Evolutionary conservation across 1,284 basidiomycete species (phyloP), one percentile per base, ranked within the genome.

Genomic region (Fomes fomentarius): DNA sequence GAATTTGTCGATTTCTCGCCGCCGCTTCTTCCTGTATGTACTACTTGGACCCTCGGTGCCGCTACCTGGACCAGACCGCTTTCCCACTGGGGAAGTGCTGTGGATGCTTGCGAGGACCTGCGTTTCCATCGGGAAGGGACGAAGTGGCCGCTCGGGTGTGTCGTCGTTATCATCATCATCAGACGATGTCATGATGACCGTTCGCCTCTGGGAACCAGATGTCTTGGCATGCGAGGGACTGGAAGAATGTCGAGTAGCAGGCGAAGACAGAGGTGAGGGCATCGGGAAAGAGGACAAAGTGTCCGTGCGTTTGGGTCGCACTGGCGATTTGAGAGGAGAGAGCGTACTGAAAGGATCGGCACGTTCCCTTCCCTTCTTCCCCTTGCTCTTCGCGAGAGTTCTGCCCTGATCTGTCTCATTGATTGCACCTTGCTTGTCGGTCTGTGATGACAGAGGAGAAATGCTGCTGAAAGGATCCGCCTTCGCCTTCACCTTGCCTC

Each of bases 121-220:
- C 1, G 74, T 73, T 49, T 71, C 75, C 80, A 84, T 78, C 2
- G 82, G 82, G 54, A 84, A 84, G 0, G 81, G 78, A 50, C 74
- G 66, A 2, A 60, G 58, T 34, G 12, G 46, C 25, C 28, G 47
- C 33, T 1, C 60, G 56, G 28, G 55, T 56, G 4, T 12, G 19
- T 48, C 54, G 30, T 54, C 54, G 30, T 54, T 56, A 4, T 63
- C 60, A 17, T 60, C 57, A 6, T 47, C 43, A 17, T 53, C 57
- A 26, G 54, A 58, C 9, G 46, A 61, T 47, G 46, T 49, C 37
- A 50, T 38, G 22, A 30, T 63, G 35, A 37, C 52, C 22, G 39
- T n/a, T 39, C 24, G 25, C 50, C 41, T 50, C 22, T 33, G 39
- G 28, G 22, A 22, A 14, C 17, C 21, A 41, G 40, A 43, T 22